phyloP scores from a whole-genome alignment of 1,284 basidiomycete species.

The Puccinia polysora region DNA sequence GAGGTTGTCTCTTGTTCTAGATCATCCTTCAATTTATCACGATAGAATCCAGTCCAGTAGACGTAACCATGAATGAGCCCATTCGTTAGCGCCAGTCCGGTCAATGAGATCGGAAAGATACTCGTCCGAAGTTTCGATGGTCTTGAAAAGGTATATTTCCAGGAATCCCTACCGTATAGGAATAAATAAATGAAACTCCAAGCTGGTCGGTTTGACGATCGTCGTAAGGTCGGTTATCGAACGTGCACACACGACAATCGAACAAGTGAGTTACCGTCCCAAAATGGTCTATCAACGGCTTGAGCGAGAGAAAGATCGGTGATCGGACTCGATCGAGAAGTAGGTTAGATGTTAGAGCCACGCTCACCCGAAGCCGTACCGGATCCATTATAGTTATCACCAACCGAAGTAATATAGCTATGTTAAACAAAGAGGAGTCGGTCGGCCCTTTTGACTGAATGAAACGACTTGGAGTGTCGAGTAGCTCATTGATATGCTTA shows the following conservation, averaged over 20 bases:
- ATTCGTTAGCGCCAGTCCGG: slow-evolving; percentile 15
- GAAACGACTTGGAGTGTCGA: too few species aligned
- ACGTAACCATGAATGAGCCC: slow-evolving; percentile 34
- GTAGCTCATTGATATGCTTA: too few species aligned
- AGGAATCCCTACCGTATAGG: slow-evolving; percentile 24
- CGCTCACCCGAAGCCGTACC: slow-evolving; percentile 34
- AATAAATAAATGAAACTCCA: slow-evolving; percentile 43
- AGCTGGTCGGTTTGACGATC: not conserved
- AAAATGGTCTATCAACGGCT: too few species aligned
- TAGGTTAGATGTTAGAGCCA: not conserved
- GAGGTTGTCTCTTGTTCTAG: not conserved
- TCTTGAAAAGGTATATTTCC: slow-evolving; percentile 25
- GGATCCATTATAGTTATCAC: slow-evolving; percentile 37
- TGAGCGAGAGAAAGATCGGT: not conserved
- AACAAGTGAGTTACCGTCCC: too few species aligned
- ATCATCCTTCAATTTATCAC: slow-evolving; percentile 16
- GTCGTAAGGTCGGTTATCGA: too few species aligned
- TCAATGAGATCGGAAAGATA: slow-evolving; percentile 12
- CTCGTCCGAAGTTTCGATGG: not conserved
- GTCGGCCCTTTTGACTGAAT: too few species aligned
- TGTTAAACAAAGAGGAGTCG: too few species aligned
- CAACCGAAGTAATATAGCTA: slow-evolving; percentile 39
- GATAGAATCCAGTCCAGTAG: slow-evolving; percentile 40
- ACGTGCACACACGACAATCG: too few species aligned
- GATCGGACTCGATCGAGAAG: not conserved